Evolutionary conservation across 805 yeast genomes (phyloP).

Genomic region (Priceomyces fermenticarens): DNA sequence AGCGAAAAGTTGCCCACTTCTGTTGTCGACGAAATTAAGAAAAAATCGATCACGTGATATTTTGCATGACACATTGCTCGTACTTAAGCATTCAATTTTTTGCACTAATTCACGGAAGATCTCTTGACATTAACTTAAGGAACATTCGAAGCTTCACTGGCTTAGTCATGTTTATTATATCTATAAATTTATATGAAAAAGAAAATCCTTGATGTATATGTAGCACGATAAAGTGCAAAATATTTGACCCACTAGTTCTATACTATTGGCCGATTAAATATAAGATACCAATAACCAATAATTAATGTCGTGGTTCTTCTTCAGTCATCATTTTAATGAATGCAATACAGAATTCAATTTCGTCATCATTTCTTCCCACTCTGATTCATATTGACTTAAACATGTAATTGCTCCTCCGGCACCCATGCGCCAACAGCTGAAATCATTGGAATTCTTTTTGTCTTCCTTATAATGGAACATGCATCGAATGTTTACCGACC

Average conservation of each 20-base stretch:
- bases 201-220: no score
- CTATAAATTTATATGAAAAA: no score
- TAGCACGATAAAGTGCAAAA: no score
- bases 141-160: background rate
- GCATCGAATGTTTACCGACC: conserved; percentile 94
- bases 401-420: conserved; percentile 99
- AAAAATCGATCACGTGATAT: conserved; percentile 1
- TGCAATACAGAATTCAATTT: conserved; percentile 80
- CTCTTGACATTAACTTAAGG: background rate
- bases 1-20: no score
- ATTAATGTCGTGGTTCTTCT: no score
- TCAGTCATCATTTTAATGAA: no score
- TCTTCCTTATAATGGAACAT: conserved; percentile 64
- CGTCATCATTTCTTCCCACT: conserved; percentile 86
- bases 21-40: background rate
- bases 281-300: no score
- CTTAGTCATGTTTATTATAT: no score
- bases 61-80: no score
- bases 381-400: conserved; percentile 75
- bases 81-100: background rate
- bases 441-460: conserved; percentile 16
- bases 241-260: no score
- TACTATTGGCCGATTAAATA: no score
- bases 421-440: conserved; percentile 73
- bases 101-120: background rate